Base-by-base conservation (phyloP, 768 basidiomycete genomes). In the Rubroboletus satanas region DNA sequence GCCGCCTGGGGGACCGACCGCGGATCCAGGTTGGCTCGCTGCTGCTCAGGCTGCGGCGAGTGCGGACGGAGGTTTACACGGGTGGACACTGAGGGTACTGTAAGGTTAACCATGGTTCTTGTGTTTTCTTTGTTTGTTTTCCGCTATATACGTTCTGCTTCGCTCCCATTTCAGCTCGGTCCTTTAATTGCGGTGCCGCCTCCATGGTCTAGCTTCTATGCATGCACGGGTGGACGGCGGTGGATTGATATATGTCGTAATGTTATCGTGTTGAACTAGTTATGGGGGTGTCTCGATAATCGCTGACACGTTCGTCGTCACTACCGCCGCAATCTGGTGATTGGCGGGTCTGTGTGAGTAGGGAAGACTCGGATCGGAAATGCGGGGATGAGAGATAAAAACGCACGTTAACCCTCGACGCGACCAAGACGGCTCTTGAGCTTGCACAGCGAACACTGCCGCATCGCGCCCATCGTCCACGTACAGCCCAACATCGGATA, bases 41-140 rank as follows among this genome's bases (percentile, higher is more conserved):
- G 87, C 85, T 50, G 87, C 86, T 26, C 85, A 87, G 62, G 83
- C 80, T 28, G 85, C 84, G 11, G 84, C 83, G 23, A 78, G 77
- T 31, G 81, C 79, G 35, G 86, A 88, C 31, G 82, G 83, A 41
- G 81, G 81, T n/a, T 65, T 85, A 55, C 82, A 85, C 61, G 85
- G 84, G 47, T 92, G 90, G 90, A 87, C 87, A 66, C 71, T 90
- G 59, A 79, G 88, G 69, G 87, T 91, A 54, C 81, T 91, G 79
- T 92, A 79, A 75, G 52, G 49, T 55, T 57, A 47, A 58, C 41
- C 29, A 32, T 46, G 10, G 53, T 53, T 65, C 53, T 60, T 63
- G 51, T 60, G 59, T 58, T 65, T 53, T 43, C 55, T 56, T 60
- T 58, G 54, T 55, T 64, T 63, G 62, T 65, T 69, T 60, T 60